Base-by-base conservation (phyloP, 768 basidiomycete species). In the Lentinula detonsa region DNA sequence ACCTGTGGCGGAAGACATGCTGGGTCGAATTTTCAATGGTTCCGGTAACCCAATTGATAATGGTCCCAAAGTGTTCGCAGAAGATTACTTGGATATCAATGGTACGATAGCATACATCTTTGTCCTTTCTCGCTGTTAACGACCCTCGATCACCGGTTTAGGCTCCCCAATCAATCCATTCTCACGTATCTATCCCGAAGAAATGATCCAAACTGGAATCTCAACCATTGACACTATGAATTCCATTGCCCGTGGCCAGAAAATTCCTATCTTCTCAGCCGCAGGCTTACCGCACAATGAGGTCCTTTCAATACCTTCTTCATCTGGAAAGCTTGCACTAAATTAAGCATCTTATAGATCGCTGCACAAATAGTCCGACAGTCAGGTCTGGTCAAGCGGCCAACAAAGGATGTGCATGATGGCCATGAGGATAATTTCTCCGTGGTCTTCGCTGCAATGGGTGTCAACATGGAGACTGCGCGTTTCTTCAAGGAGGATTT, bases 181-280 rank as follows among this genome's bases (percentile, higher is more conserved):
- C 74, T 93, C 92, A 64, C 95, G 97, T 72, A 98, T 98, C 78
- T 98, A 99, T 78, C 97, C 97, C 62, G 97, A 98, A 76, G 97
- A 99, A 78, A 99, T 99, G 97, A 98, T 99, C 65, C 97, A 99
- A 75, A 99, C 97, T 39, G 97, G 97, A 76, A 98, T 98, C 70
- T 99, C 97, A 48, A 99, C 97, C 28, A 95, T 96, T 70, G 94
- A 96, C 72, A 86, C 85, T 46, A 96, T 96, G 94, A 95, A 99
- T 78, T 96, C 96, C 61, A 99, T 99, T 72, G 97, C 97, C 63
- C 94, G 97, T 77, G 97, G 97, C 11, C 97, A 99, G 77, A 99
- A 99, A 85, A 98, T 99, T 66, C 97, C 97, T 63, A 99, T 99
- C 72, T 99, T 99, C 81, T 98, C 95, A 53, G 97, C 97, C 50